A percentile compares a stretch with the other conserved stretches of the same genome.
phyloP scores from a whole-genome alignment of 805 yeast species.

The Saccharomycopsis selenospora region DNA sequence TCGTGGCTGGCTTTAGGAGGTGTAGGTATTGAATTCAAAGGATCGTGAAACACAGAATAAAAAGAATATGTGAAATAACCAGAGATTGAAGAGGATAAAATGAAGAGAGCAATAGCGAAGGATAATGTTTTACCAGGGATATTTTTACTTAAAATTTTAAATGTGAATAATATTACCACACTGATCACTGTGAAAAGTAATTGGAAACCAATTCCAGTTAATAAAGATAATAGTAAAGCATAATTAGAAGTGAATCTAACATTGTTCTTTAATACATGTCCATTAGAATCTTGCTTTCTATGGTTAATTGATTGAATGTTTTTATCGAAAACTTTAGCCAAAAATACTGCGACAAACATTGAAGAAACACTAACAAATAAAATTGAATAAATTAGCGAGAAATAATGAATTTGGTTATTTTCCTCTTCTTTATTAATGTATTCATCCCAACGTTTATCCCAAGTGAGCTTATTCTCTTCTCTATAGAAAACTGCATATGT shows the following conservation, averaged over 20 bases:
- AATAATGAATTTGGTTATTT: conserved; percentile 61
- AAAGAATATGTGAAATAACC: conserved; percentile 65
- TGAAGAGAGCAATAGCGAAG: conserved; percentile 51
- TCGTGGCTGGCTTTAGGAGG: not conserved
- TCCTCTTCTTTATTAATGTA: conserved; percentile 51
- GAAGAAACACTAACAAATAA: conserved; percentile 58
- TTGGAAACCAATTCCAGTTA: conserved; percentile 72
- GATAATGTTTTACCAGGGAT: conserved; percentile 62
- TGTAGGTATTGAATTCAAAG: conserved; percentile 9
- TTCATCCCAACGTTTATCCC: conserved; percentile 67
- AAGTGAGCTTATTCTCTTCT: conserved; percentile 60
- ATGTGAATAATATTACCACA: conserved; percentile 49
- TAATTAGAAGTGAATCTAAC: conserved; percentile 51
- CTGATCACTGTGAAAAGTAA: conserved; percentile 57
- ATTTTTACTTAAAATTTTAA: conserved; percentile 54
- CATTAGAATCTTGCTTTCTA: conserved; percentile 26
- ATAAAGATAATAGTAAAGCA: conserved; percentile 43
- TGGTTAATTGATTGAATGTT: conserved; percentile 36
- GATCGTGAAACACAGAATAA: conserved; percentile 46
- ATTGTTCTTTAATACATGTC: conserved; percentile 45
- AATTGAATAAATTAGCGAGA: conserved; percentile 64
- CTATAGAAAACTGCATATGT: conserved; percentile 87
- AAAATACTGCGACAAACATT: conserved; percentile 55
- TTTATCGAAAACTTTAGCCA: conserved; percentile 42
- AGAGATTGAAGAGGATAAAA: conserved; percentile 65